Conservation (phyloP, 805 yeast genomes). For the Candida dajiaensis region DNA sequence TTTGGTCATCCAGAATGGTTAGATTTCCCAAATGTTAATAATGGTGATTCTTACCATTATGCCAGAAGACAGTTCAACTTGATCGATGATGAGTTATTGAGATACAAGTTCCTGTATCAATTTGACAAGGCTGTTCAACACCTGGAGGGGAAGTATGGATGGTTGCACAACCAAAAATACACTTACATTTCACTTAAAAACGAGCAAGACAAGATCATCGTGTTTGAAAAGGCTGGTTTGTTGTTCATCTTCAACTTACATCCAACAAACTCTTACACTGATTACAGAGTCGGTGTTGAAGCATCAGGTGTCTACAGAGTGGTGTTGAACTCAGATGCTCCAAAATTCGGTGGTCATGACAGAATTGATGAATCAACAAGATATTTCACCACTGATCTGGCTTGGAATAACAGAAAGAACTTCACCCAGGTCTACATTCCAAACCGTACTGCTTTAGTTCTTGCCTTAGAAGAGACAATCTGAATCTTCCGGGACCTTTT, state of each 20-base stretch:
- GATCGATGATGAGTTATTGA: constrained; percentile 68
- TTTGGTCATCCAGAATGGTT: constrained; percentile 99
- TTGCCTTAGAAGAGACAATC: constrained; percentile 34
- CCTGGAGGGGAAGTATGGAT: constrained; percentile 61
- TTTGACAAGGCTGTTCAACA: constrained; percentile 85
- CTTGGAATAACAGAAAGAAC: constrained; percentile 78
- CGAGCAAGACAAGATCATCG: constrained; percentile 84
- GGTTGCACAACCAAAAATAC: constrained; percentile 62
- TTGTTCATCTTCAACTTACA: constrained; percentile 88
- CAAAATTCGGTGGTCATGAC: constrained; percentile 73
- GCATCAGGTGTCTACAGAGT: constrained; percentile 68
- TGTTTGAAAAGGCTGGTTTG: constrained; percentile 81
- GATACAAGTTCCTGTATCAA: constrained; percentile 71
- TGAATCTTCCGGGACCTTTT: neutral
- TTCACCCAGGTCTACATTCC: constrained; percentile 78
- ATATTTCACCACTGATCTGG: constrained; percentile 65
- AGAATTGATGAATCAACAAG: constrained; percentile 54
- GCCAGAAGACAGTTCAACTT: constrained; percentile 94
- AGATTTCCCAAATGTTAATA: constrained; percentile 91
- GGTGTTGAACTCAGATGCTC: constrained; percentile 68
- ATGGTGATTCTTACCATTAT: constrained; percentile 82
- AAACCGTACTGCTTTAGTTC: constrained; percentile 59
- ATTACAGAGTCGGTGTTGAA: constrained; percentile 89
- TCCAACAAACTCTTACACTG: constrained; percentile 75
- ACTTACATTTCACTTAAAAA: constrained; percentile 87